Conservation (phyloP, 106 monocot genomes). For the Dendrobium officinale region DNA sequence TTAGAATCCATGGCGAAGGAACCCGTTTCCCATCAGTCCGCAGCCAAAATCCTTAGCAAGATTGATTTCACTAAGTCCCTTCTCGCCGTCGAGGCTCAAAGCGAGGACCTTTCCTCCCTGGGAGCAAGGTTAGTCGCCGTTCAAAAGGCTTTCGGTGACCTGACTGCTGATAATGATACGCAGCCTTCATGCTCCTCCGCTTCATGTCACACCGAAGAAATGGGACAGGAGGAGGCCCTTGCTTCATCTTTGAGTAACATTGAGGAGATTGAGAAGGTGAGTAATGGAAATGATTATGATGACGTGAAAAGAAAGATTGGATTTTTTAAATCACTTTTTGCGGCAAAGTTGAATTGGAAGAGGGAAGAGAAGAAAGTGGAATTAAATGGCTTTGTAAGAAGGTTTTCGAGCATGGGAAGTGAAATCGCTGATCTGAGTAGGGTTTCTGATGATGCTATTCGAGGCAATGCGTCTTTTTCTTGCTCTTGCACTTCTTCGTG, state of each 20-base stretch:
- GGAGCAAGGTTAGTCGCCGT: neutral
- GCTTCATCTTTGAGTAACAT: neutral
- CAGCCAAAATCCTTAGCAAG: neutral
- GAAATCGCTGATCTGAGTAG: neutral
- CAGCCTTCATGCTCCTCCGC: neutral
- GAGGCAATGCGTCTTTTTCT: neutral
- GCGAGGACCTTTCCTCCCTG: neutral
- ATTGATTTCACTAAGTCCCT: neutral
- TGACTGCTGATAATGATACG: neutral
- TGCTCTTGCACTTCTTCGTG: constrained; percentile 4
- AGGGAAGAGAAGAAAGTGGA: neutral
- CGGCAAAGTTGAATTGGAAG: neutral
- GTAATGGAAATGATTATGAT: neutral
- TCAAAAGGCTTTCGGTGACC: neutral
- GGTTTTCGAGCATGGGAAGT: neutral
- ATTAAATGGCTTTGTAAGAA: neutral
- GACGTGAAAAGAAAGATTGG: neutral
- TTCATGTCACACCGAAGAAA: neutral
- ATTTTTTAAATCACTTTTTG: neutral
- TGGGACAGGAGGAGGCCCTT: neutral
- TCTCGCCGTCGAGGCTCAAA: neutral
- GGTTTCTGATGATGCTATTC: neutral
- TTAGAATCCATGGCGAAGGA: neutral
- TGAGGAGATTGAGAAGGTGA: neutral
- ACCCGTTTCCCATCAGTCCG: neutral